Evolutionary conservation across 1,284 basidiomycete genomes (phyloP).

Genomic region (Trichosporon ovoides): DNA sequence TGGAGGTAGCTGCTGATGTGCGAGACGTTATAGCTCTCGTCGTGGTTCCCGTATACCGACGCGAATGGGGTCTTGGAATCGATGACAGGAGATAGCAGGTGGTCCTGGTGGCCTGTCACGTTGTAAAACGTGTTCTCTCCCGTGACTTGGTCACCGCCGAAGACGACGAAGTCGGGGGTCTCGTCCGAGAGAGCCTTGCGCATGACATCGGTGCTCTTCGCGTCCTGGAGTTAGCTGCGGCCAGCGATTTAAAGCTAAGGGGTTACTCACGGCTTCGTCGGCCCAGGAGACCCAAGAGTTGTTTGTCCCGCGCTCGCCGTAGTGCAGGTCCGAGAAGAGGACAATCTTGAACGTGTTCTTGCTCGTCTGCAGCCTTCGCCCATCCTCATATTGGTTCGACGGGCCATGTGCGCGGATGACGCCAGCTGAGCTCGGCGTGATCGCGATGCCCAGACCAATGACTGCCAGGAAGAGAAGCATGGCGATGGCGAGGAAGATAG

Average conservation of each 20-base stretch:
- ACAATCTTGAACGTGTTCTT: conserved; percentile 22
- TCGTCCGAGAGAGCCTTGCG: conserved; percentile 17
- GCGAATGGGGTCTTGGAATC: conserved; percentile 17
- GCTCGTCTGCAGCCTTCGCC: conserved; percentile 13
- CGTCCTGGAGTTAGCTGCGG: conserved; percentile 14
- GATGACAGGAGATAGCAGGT: conserved; percentile 16
- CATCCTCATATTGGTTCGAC: conserved; percentile 9
- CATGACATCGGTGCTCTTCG: conserved; percentile 18
- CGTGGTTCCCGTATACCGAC: conserved; percentile 23
- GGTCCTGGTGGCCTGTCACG: conserved; percentile 19
- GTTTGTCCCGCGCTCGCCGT: conserved; percentile 22
- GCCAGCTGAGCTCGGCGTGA: too few species aligned
- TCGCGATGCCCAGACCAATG: too few species aligned
- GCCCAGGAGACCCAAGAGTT: conserved; percentile 20
- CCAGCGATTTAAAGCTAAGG: not conserved
- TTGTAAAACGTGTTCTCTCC: conserved; percentile 27
- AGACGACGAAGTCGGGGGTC: conserved; percentile 22
- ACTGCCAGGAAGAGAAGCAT: too few species aligned
- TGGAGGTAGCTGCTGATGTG: conserved; percentile 1
- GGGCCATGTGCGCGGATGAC: not conserved
- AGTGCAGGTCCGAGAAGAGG: conserved; percentile 25
- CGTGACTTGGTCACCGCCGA: conserved; percentile 25
- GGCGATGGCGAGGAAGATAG: too few species aligned
- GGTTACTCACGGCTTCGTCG: conserved; percentile 6
- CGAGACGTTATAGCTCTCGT: conserved; percentile 28